Percentiles rank a stretch among this genome's conserved stretches.
phyloP scores from a whole-genome alignment of 2,329 filamentous ascomycete genomes.

The Nigrospora osmanthi region DNA sequence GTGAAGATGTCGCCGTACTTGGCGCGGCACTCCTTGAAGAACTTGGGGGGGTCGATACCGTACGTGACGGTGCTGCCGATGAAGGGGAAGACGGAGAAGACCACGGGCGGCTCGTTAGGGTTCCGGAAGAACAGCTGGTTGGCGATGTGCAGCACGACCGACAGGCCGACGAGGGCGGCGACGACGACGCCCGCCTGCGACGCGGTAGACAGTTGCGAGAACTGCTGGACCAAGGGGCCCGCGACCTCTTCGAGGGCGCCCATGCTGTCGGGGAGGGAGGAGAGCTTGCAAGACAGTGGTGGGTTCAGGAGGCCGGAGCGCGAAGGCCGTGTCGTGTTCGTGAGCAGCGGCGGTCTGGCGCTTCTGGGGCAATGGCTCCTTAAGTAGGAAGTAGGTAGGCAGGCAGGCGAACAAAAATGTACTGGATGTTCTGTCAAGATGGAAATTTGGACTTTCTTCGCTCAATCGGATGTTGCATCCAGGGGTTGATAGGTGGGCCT shows the following conservation, averaged over 20 bases:
- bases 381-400: too few species aligned
- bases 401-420: too few species aligned
- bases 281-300: not conserved
- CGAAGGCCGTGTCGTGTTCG: too few species aligned
- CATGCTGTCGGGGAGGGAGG: slow-evolving; percentile 28
- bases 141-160: slow-evolving; percentile 71
- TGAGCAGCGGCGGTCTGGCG: too few species aligned
- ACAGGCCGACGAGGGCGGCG: slow-evolving; percentile 35
- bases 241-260: slow-evolving; percentile 45
- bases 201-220: slow-evolving; percentile 36
- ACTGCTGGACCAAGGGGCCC: slow-evolving; percentile 42
- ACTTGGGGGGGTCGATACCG: slow-evolving; percentile 86
- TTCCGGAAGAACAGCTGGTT: slow-evolving; percentile 76
- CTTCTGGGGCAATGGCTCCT: too few species aligned
- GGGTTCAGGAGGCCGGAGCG: too few species aligned
- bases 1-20: slow-evolving; percentile 92
- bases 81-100: slow-evolving; percentile 76
- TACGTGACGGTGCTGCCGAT: slow-evolving; percentile 90
- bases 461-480: too few species aligned
- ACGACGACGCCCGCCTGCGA: slow-evolving; percentile 39
- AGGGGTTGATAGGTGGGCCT: too few species aligned
- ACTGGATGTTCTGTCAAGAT: too few species aligned
- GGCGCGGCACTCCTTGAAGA: slow-evolving; percentile 68
- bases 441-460: too few species aligned
- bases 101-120: slow-evolving; percentile 70